Evolutionary conservation across 208 protist genomes (phyloP), one percentile per base, ranked within the genome.

Genomic region (Acanthamoeba castellanii): DNA sequence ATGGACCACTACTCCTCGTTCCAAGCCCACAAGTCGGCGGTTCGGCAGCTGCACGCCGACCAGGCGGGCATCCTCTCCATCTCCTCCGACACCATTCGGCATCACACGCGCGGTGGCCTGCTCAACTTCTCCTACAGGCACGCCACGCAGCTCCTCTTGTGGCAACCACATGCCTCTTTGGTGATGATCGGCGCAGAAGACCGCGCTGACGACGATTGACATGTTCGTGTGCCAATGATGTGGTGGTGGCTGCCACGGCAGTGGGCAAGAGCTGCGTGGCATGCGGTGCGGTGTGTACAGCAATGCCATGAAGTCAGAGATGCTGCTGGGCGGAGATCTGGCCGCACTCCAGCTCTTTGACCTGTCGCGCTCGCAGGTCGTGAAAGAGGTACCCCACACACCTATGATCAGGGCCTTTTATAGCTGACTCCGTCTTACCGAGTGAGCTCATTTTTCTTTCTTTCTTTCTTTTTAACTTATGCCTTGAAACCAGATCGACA

Each of bases 111-210:
- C 50, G 78, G 78, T 22, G 78, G 78, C 9, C 78, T 87, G 27
- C 78, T 87, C 32, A 87, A 87, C 78, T 87, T 87, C 32, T 64
- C 78, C 78, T 87, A 87, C 78, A 87, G 78, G 78, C 32, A 22
- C 42, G 25, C n/a, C 20, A 34, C 13, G 13, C 42, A 78, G 37
- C 37, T 30, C 16, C 16, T 16, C 9, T 0, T 74, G 13, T 20
- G 25, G 66, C 22, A 30, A 74, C 27, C n/a, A n/a, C 55, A 25
- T 74, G 22, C 6, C 25, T 1, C 27, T 74, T 74, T 0, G 3
- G 13, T 20, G 66, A 1, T 2, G 61, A 68, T 27, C 5, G 61
- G 32, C 72, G 22, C 1, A 82, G 22, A 32, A 32, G 72, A 82
- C 20, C 32, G 20, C 32, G 22, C 34, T 61, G 18, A 8, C 70